Evolutionary conservation across 2,329 filamentous ascomycete genomes (phyloP).

Genomic region (Hypoxylon sp.): DNA sequence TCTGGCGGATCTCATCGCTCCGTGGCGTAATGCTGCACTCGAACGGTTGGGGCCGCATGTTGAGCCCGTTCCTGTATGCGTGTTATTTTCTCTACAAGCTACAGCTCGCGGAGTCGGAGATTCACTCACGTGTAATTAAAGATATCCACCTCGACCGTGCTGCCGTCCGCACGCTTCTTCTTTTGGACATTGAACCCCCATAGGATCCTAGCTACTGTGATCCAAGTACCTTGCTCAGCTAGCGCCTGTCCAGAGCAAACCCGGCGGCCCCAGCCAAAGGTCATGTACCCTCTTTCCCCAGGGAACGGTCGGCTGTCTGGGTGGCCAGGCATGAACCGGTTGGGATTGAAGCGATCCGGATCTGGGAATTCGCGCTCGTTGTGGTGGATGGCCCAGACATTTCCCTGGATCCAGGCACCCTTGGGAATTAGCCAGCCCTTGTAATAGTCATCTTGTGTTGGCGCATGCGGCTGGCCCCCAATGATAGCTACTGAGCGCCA

Average conservation of each 20-base stretch:
- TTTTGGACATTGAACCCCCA: slow-evolving; percentile 69
- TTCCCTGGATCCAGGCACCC: slow-evolving; percentile 65
- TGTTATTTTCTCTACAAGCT: neutral
- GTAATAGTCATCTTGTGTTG: slow-evolving; percentile 63
- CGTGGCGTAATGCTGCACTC: slow-evolving; percentile 67
- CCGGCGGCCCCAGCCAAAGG: slow-evolving; percentile 69
- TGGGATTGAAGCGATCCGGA: slow-evolving; percentile 61
- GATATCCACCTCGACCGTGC: slow-evolving; percentile 68
- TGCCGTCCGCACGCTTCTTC: slow-evolving; percentile 57
- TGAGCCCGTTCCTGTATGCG: slow-evolving; percentile 65
- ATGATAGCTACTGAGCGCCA: slow-evolving; percentile 69
- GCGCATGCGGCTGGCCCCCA: slow-evolving; percentile 65
- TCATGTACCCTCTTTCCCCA: slow-evolving; percentile 66
- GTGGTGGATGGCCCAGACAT: slow-evolving; percentile 66
- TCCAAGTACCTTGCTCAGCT: slow-evolving; percentile 72
- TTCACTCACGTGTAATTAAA: slow-evolving; percentile 67
- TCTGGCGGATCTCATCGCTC: slow-evolving; percentile 62
- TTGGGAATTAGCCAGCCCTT: slow-evolving; percentile 66
- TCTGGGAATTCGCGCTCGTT: slow-evolving; percentile 64
- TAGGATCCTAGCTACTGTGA: slow-evolving; percentile 69
- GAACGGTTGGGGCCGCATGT: slow-evolving; percentile 71
- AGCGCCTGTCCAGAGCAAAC: slow-evolving; percentile 68
- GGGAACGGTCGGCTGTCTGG: slow-evolving; percentile 62
- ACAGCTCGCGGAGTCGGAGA: neutral
- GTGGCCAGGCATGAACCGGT: slow-evolving; percentile 58